Conservation (phyloP, 164 flowering plant genomes). For the Macadamia integrifolia region DNA sequence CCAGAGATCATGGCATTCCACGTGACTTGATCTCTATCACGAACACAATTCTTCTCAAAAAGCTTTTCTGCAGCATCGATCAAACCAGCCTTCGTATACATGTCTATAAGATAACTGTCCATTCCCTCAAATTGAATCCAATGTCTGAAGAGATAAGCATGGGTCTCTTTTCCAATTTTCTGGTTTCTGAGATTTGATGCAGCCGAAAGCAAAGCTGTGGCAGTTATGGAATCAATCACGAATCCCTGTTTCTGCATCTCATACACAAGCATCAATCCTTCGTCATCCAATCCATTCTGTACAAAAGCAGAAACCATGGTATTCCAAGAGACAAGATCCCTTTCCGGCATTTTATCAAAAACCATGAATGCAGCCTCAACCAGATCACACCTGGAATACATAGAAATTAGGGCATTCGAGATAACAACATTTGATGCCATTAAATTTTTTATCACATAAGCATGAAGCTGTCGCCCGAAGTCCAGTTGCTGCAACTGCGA, state of each 20-base stretch:
- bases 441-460: conserved; percentile 49
- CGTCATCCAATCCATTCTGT: conserved; percentile 73
- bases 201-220: conserved; percentile 73
- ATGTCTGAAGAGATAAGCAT: conserved; percentile 73
- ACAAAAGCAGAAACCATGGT: conserved; percentile 74
- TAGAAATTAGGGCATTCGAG: conserved; percentile 53
- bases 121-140: conserved; percentile 71
- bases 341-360: conserved; percentile 60
- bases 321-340: conserved; percentile 90
- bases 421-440: conserved; percentile 26
- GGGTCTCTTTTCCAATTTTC: conserved; percentile 68
- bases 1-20: conserved; percentile 94
- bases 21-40: conserved; percentile 60
- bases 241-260: conserved; percentile 77
- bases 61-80: conserved; percentile 37
- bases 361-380: conserved; percentile 47
- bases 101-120: conserved; percentile 77
- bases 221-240: conserved; percentile 55
- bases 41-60: conserved; percentile 27
- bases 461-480: conserved; percentile 64
- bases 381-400: conserved; percentile 77
- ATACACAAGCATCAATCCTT: conserved; percentile 69
- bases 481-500: conserved; percentile 61
- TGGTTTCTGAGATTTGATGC: conserved; percentile 65
- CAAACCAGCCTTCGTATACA: conserved; percentile 85